Evolutionary conservation across 768 basidiomycete genomes (phyloP).

Genomic region (Trametes elegans): DNA sequence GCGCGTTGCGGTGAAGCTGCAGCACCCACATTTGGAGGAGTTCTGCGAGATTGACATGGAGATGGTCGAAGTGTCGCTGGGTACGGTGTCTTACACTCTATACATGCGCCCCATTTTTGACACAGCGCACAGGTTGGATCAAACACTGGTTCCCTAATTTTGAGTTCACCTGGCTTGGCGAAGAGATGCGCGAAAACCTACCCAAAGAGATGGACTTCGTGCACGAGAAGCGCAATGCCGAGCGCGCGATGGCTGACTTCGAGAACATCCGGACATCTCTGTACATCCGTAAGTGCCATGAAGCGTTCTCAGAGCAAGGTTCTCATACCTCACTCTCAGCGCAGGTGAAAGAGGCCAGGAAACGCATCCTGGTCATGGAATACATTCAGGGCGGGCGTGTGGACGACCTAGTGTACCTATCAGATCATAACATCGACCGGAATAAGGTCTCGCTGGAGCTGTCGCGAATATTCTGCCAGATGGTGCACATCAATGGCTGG

Average conservation of each 20-base stretch:
- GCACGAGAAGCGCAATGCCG: constrained; percentile 86
- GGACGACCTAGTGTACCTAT: constrained; percentile 84
- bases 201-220: constrained; percentile 95
- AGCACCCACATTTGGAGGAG: constrained; percentile 92
- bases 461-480: constrained; percentile 85
- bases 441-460: constrained; percentile 93
- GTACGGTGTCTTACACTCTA: constrained; percentile 34
- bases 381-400: constrained; percentile 87
- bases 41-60: constrained; percentile 91
- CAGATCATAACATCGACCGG: constrained; percentile 79
- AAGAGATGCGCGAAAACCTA: constrained; percentile 91
- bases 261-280: constrained; percentile 67
- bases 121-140: constrained; percentile 58
- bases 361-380: constrained; percentile 92
- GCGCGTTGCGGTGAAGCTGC: constrained; percentile 87
- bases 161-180: constrained; percentile 86
- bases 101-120: constrained; percentile 4
- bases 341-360: constrained; percentile 73
- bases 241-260: constrained; percentile 71
- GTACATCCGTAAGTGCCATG: constrained; percentile 58
- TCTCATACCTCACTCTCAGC: constrained; percentile 26
- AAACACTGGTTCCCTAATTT: constrained; percentile 95
- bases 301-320: constrained; percentile 7
- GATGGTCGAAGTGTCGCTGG: constrained; percentile 73
- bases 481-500: constrained; percentile 96